These are phyloP conservation scores for Colletotrichum euphorbiae DNA, from an alignment of 2,329 filamentous ascomycete species.

Conservation along the genomic window DNA sequence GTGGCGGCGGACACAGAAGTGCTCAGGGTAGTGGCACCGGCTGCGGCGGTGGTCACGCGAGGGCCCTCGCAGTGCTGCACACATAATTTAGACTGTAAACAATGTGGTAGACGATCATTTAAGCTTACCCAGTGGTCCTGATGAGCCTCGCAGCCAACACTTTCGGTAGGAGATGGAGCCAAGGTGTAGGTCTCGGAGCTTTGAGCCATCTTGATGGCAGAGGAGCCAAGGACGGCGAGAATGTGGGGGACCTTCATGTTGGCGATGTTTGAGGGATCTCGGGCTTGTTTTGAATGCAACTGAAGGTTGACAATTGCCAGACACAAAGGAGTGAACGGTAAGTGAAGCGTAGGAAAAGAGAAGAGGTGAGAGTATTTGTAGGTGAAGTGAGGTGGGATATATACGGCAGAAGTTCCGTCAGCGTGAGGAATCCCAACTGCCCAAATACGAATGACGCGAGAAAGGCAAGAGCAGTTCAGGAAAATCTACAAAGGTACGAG, in stretches of 20 bases:
- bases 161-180: slow-evolving; percentile 49
- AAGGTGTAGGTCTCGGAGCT: slow-evolving; percentile 17
- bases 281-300: too few relatives aligned
- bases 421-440: background rate
- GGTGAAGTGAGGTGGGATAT: slow-evolving; percentile 17
- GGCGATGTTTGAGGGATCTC: background rate
- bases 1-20: slow-evolving; percentile 20
- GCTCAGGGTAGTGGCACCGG: slow-evolving; percentile 10
- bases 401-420: background rate
- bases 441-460: background rate
- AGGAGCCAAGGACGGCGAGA: slow-evolving; percentile 36
- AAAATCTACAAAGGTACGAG: background rate
- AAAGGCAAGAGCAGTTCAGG: background rate
- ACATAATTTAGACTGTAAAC: background rate
- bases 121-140: slow-evolving; percentile 48
- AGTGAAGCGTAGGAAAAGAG: background rate
- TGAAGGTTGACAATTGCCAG: background rate
- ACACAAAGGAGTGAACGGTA: background rate
- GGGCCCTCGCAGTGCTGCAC: slow-evolving; percentile 39
- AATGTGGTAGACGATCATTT: too few relatives aligned
- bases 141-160: slow-evolving; percentile 50
- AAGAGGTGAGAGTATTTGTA: background rate
- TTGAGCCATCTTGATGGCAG: slow-evolving; percentile 26
- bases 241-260: slow-evolving; percentile 39
- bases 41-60: background rate